phyloP scores from a whole-genome alignment of 1,284 basidiomycete genomes.

The Ustilago curta region DNA sequence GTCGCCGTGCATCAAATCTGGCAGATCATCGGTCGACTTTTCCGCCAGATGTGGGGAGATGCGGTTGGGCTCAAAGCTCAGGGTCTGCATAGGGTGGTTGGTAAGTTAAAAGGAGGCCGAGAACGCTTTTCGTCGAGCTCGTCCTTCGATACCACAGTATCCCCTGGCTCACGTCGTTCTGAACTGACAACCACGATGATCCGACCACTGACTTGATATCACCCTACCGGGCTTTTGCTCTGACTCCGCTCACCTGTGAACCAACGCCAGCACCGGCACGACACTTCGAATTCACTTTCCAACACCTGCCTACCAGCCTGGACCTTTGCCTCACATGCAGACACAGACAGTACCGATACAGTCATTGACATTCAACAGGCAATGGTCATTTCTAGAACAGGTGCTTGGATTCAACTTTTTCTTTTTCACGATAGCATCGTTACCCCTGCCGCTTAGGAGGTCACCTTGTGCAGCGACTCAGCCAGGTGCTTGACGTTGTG shows the following conservation, averaged over 20 bases:
- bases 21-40: constrained; percentile 3
- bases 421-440: background rate
- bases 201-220: background rate
- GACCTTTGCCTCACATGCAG: too few relatives aligned
- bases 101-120: too few relatives aligned
- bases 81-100: background rate
- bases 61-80: background rate
- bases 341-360: too few relatives aligned
- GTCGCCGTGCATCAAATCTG: background rate
- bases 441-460: constrained; percentile 16
- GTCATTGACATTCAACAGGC: too few relatives aligned
- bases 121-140: background rate
- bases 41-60: background rate
- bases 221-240: too few relatives aligned
- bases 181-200: constrained; percentile 6
- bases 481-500: constrained; percentile 67
- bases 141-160: background rate
- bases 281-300: too few relatives aligned
- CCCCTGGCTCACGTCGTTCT: background rate
- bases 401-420: background rate
- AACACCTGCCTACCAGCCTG: too few relatives aligned
- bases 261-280: too few relatives aligned
- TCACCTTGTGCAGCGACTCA: constrained; percentile 67
- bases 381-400: constrained; percentile 2
- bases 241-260: background rate